Evolutionary conservation across 495 filamentous ascomycete species (phyloP).

Genomic region (Penicillium fimorum): DNA sequence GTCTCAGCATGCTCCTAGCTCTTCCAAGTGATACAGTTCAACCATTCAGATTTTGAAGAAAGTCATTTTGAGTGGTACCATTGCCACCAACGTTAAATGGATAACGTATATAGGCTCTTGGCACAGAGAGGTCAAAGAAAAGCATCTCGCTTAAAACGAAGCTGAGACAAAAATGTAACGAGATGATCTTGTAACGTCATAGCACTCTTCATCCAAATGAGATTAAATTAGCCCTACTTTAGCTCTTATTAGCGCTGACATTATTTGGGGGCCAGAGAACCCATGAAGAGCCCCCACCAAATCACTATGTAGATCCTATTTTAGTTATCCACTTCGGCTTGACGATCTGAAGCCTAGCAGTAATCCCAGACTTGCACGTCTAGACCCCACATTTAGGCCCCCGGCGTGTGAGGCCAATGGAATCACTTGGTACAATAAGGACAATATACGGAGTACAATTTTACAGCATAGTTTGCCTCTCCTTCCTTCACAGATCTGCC

Average conservation of each 20-base stretch:
- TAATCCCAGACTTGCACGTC: background rate
- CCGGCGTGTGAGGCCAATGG: background rate
- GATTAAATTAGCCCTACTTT: too few species aligned
- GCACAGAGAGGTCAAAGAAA: too few species aligned
- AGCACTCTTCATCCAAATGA: too few species aligned
- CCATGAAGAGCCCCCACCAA: background rate
- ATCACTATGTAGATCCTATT: background rate
- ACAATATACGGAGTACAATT: background rate
- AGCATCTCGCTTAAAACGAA: too few species aligned
- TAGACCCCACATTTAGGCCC: background rate
- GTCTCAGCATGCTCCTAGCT: background rate
- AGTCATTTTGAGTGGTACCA: background rate
- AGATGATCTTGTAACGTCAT: too few species aligned
- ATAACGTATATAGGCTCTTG: too few species aligned
- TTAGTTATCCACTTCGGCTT: background rate
- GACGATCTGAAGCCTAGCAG: background rate
- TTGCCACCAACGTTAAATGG: too few species aligned
- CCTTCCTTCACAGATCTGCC: background rate
- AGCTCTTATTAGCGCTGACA: background rate
- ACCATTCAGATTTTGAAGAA: background rate
- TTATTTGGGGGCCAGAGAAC: background rate
- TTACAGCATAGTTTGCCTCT: background rate
- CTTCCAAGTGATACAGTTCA: background rate
- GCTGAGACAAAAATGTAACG: too few species aligned
- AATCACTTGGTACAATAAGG: background rate